A percentile compares a stretch with the other conserved stretches of the same genome.
Conservation (phyloP, 2,329 filamentous ascomycete genomes). For the Coniella lustricola region DNA sequence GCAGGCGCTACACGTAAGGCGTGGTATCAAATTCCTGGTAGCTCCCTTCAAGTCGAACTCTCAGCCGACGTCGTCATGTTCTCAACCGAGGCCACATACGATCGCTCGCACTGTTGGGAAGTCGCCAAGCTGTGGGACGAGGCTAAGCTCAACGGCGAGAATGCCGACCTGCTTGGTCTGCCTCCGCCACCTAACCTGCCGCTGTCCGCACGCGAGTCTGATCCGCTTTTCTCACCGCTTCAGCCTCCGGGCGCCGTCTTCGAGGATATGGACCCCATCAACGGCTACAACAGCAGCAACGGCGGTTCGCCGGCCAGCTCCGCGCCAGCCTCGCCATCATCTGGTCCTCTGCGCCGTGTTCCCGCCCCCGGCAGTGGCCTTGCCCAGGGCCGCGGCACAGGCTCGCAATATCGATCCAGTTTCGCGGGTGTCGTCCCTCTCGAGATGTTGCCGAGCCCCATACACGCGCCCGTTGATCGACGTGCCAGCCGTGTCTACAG, state of each 20-base stretch:
- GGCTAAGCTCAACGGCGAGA: constrained; percentile 9
- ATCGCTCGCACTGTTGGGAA: constrained; percentile 51
- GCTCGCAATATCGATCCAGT: constrained; percentile 26
- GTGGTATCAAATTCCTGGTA: constrained; percentile 69
- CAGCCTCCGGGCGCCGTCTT: constrained; percentile 24
- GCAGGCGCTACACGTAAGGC: constrained; percentile 56
- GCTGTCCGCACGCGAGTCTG: constrained; percentile 1
- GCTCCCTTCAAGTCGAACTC: constrained; percentile 47
- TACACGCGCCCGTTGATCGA: constrained; percentile 11
- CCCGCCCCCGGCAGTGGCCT: constrained; percentile 10
- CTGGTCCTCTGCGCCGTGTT: constrained; percentile 11
- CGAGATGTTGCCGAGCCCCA: constrained; percentile 24
- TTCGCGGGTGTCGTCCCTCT: constrained; percentile 25
- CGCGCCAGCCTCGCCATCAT: constrained; percentile 8
- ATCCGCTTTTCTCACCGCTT: constrained; percentile 20
- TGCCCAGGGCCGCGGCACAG: constrained; percentile 15
- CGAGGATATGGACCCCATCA: constrained; percentile 23
- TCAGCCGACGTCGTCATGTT: constrained; percentile 54
- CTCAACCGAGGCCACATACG: constrained; percentile 54
- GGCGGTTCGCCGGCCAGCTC: constrained; percentile 18
- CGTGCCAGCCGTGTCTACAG: constrained; percentile 15
- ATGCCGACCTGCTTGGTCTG: constrained; percentile 23
- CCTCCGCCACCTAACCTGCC: constrained; percentile 12
- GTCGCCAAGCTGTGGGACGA: constrained; percentile 44
- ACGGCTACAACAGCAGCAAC: constrained; percentile 13